These are phyloP conservation scores for Pseudogymnoascus sp. DNA, from an alignment of 2,329 filamentous ascomycete species.

Conservation along the genomic window DNA sequence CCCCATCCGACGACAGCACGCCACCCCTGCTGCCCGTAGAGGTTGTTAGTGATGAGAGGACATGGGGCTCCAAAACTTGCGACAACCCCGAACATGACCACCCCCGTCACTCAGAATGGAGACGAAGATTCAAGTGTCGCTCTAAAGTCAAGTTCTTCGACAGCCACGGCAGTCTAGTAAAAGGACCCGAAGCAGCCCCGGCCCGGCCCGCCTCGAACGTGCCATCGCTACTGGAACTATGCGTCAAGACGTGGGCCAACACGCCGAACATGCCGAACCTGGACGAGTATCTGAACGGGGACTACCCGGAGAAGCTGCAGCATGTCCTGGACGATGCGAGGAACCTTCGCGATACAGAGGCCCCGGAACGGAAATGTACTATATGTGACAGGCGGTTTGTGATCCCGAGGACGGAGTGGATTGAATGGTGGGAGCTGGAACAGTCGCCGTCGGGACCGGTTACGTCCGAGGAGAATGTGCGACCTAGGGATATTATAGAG, in stretches of 20 bases:
- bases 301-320: constrained; percentile 18
- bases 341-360: constrained; percentile 35
- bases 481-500: constrained; percentile 25
- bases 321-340: constrained; percentile 14
- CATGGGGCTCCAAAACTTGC: neutral
- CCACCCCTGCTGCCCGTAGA: neutral
- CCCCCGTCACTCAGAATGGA: constrained; percentile 18
- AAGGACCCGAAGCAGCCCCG: constrained; percentile 20
- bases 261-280: constrained; percentile 20
- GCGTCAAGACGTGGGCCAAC: constrained; percentile 21
- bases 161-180: constrained; percentile 19
- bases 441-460: constrained; percentile 14
- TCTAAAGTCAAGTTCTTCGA: constrained; percentile 25
- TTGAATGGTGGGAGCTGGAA: constrained; percentile 51
- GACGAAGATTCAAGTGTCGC: constrained; percentile 20
- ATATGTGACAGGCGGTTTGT: constrained; percentile 42
- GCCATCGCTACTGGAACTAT: constrained; percentile 26
- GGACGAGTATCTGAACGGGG: constrained; percentile 16
- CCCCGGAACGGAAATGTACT: constrained; percentile 44
- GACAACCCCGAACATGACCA: neutral
- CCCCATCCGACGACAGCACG: neutral
- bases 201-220: constrained; percentile 18
- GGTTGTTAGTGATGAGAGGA: neutral
- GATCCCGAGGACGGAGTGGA: constrained; percentile 48
- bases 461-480: constrained; percentile 18